These are phyloP conservation scores for Alternaria arbusti DNA, from an alignment of 2,329 filamentous ascomycete genomes.

Conservation along the genomic window DNA sequence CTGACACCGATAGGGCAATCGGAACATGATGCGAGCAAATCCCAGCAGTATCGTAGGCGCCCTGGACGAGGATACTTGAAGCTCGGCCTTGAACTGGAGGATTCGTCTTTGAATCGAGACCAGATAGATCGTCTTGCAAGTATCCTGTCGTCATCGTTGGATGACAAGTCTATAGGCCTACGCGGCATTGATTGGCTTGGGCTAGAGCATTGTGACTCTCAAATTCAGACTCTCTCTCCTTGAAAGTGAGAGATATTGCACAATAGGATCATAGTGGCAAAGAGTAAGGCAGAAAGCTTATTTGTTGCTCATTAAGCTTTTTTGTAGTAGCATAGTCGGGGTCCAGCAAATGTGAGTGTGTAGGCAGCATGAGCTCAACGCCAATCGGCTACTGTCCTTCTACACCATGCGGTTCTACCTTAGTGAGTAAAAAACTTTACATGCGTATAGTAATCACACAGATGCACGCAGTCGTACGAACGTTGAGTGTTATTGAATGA, in stretches of 20 bases:
- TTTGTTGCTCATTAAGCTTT: too few relatives aligned
- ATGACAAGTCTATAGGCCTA: not conserved
- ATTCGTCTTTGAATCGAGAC: rapidly evolving
- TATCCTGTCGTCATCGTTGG: not conserved
- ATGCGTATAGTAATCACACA: not conserved
- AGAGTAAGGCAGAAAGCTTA: too few relatives aligned
- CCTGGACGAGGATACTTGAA: not conserved
- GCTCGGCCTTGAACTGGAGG: not conserved
- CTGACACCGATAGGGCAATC: not conserved
- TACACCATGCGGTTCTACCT: too few relatives aligned
- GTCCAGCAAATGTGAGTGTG: too few relatives aligned
- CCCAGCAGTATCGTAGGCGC: not conserved
- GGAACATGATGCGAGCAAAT: rapidly evolving
- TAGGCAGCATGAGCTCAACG: too few relatives aligned
- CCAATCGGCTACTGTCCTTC: too few relatives aligned
- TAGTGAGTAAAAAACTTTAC: too few relatives aligned
- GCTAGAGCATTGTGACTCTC: not conserved
- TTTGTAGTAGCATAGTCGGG: too few relatives aligned
- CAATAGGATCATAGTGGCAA: too few relatives aligned
- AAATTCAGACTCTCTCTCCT: too few relatives aligned
- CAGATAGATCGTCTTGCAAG: not conserved
- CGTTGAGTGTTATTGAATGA: not conserved
- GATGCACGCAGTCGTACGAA: not conserved
- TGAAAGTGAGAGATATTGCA: too few relatives aligned
- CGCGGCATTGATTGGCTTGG: not conserved